Conservation (phyloP, 2,329 filamentous ascomycete genomes). For the Cladobotryum mycophilum region DNA sequence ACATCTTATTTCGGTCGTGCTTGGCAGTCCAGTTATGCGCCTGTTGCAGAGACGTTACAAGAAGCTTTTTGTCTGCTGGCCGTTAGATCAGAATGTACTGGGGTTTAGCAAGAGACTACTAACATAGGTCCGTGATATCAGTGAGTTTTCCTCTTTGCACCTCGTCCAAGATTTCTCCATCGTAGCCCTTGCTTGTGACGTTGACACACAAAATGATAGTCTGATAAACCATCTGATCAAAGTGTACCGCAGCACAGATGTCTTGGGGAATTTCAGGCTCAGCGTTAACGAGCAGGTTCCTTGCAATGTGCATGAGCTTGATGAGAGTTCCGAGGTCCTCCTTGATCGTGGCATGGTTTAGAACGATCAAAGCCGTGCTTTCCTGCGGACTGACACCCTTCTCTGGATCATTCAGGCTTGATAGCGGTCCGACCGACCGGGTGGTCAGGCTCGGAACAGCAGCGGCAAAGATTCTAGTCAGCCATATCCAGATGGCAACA, state of each 20-base stretch:
- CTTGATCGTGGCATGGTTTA: constrained; percentile 54
- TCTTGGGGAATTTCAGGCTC: constrained; percentile 61
- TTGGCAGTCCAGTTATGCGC: constrained; percentile 65
- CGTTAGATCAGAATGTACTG: neutral
- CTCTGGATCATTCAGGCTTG: constrained; percentile 47
- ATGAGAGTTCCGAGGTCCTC: constrained; percentile 58
- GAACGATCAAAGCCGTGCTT: constrained; percentile 56
- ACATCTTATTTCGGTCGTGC: constrained; percentile 64
- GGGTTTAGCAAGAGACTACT: constrained; percentile 20
- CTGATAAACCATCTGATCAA: constrained; percentile 61
- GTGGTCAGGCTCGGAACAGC: constrained; percentile 55
- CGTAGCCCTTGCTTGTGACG: constrained; percentile 61
- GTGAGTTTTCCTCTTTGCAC: constrained; percentile 49
- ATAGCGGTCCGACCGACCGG: constrained; percentile 51
- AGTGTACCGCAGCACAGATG: constrained; percentile 56
- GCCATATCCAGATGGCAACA: constrained; percentile 59
- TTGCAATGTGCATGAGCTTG: constrained; percentile 60
- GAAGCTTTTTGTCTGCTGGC: constrained; percentile 55
- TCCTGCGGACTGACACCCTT: constrained; percentile 55
- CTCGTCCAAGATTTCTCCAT: constrained; percentile 57
- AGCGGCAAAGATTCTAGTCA: constrained; percentile 55
- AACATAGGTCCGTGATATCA: constrained; percentile 60
- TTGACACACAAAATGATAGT: constrained; percentile 60
- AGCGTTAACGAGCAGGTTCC: constrained; percentile 58
- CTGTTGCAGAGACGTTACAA: constrained; percentile 60